Percentiles rank a stretch among this genome's conserved stretches.
Evolutionary conservation across 2,329 filamentous ascomycete genomes (phyloP).

Genomic region (Emmonsia crescens): DNA sequence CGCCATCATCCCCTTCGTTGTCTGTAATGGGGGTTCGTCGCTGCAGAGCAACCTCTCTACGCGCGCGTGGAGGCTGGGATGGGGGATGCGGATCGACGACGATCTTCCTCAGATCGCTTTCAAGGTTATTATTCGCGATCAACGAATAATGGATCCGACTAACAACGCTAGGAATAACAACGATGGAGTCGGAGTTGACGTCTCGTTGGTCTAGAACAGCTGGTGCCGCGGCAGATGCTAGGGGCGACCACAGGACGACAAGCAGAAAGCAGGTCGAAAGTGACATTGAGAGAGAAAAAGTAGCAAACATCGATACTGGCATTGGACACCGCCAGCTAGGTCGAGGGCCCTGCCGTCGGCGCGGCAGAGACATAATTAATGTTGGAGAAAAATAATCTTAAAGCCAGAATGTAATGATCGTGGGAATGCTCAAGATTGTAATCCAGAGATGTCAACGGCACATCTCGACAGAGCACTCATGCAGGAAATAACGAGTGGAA

Average conservation of each 20-base stretch:
- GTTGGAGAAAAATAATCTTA: background rate
- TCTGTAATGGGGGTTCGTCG: background rate
- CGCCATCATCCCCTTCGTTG: background rate
- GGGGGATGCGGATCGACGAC: constrained; percentile 10
- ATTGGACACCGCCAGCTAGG: constrained; percentile 8
- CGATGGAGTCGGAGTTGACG: background rate
- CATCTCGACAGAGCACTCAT: background rate
- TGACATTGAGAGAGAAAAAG: constrained; percentile 4
- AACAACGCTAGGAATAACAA: background rate
- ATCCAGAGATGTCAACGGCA: background rate
- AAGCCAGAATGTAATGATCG: background rate
- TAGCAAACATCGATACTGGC: background rate
- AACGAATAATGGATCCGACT: background rate
- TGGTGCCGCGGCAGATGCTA: background rate
- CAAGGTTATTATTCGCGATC: background rate
- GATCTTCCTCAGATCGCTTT: constrained; percentile 13
- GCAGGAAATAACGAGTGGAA: background rate
- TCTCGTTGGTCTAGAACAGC: background rate
- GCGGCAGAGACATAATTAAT: background rate
- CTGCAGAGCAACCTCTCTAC: background rate
- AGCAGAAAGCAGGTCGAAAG: constrained; percentile 3
- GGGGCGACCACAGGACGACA: constrained; percentile 1
- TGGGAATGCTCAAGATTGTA: background rate
- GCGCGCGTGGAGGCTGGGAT: background rate
- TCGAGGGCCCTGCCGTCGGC: constrained; percentile 18